phyloP scores from a whole-genome alignment of 1,284 basidiomycete species.

The Leccinum pseudoinsigne region DNA sequence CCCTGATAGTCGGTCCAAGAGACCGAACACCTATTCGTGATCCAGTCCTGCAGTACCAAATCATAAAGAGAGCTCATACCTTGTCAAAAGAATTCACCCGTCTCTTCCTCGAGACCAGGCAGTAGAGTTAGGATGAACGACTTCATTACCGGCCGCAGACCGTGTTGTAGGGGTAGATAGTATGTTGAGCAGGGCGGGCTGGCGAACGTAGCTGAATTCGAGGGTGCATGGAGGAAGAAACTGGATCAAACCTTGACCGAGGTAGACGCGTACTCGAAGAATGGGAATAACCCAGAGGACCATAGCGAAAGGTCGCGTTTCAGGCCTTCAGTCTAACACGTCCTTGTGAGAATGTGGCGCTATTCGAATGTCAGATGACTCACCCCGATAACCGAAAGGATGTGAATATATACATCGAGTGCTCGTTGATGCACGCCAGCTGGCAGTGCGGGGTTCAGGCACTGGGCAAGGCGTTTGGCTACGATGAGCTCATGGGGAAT shows the following conservation, averaged over 20 bases:
- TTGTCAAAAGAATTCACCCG: slow-evolving; percentile 95
- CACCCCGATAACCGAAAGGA: slow-evolving; percentile 88
- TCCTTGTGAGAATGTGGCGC: slow-evolving; percentile 6
- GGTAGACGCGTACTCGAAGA: slow-evolving; percentile 97
- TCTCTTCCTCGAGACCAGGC: slow-evolving; percentile 95
- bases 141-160: slow-evolving; percentile 90
- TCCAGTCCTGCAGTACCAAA: slow-evolving; percentile 14
- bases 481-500: slow-evolving; percentile 96
- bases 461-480: slow-evolving; percentile 94
- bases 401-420: slow-evolving; percentile 93
- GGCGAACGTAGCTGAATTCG: slow-evolving; percentile 1
- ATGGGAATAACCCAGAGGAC: slow-evolving; percentile 82
- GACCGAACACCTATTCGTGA: slow-evolving; percentile 62
- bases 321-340: slow-evolving; percentile 78
- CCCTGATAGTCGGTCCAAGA: slow-evolving; percentile 83
- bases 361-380: slow-evolving; percentile 31
- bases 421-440: slow-evolving; percentile 97
- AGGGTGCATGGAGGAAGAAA: slow-evolving; percentile 1
- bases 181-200: slow-evolving; percentile 84
- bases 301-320: slow-evolving; percentile 85
- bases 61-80: slow-evolving; percentile 42
- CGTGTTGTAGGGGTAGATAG: slow-evolving; percentile 84
- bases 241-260: slow-evolving; percentile 73
- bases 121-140: slow-evolving; percentile 92
- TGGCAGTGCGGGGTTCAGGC: slow-evolving; percentile 94